Conservation (phyloP, 2,329 filamentous ascomycete genomes). For the Ascochyta viciae-villosae region DNA sequence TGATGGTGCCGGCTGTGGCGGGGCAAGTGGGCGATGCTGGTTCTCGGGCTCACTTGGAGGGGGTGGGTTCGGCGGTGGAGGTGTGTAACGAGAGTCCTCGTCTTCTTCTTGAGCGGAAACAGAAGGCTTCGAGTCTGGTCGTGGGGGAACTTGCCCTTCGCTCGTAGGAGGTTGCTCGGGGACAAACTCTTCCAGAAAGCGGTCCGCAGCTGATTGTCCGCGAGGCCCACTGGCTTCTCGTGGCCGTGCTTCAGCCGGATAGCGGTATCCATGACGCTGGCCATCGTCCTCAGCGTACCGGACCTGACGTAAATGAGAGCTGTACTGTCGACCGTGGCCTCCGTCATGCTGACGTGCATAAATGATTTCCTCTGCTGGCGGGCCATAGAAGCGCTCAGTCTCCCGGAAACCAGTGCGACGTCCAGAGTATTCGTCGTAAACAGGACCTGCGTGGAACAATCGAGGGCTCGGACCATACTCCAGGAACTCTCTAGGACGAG, state of each 20-base stretch:
- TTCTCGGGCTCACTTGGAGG: constrained; percentile 25
- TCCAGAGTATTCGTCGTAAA: constrained; percentile 40
- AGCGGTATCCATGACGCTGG: constrained; percentile 31
- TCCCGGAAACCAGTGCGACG: constrained; percentile 43
- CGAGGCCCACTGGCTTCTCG: constrained; percentile 31
- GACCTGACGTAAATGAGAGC: constrained; percentile 34
- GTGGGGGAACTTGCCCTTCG: constrained; percentile 24
- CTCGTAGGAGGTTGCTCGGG: constrained; percentile 26
- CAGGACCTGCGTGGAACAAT: constrained; percentile 34
- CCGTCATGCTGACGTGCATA: constrained; percentile 41
- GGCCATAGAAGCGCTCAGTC: constrained; percentile 39
- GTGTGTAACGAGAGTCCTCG: constrained; percentile 40
- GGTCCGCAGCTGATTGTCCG: constrained; percentile 43
- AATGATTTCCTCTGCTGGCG: constrained; percentile 33
- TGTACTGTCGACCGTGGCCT: constrained; percentile 36
- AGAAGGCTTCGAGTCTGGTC: constrained; percentile 24
- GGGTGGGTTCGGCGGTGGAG: constrained; percentile 31
- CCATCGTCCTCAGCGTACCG: constrained; percentile 39
- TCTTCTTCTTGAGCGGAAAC: constrained; percentile 31
- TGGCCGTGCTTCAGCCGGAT: constrained; percentile 28
- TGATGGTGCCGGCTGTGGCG: constrained; percentile 35
- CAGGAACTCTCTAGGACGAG: constrained; percentile 36
- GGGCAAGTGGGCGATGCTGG: constrained; percentile 22
- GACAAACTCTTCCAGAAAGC: constrained; percentile 45
- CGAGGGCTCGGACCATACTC: constrained; percentile 41